Conservation (phyloP, 495 filamentous ascomycete genomes). For the Lophiostoma macrostomum region DNA sequence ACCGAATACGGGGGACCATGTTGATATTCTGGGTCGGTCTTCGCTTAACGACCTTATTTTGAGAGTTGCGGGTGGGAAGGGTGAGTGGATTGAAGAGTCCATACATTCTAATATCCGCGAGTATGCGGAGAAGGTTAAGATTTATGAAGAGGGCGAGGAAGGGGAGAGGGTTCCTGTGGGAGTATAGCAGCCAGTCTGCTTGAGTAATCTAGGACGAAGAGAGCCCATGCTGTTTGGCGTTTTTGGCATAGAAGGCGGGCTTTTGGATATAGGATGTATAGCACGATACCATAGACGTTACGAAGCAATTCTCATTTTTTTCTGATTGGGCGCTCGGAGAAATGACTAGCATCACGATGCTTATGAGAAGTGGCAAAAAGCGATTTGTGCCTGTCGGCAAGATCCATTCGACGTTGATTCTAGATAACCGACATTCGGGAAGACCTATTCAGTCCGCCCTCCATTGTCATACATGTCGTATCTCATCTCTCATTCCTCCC, state of each 20-base stretch:
- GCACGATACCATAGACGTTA: too few relatives aligned
- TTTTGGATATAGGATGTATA: too few relatives aligned
- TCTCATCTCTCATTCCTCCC: not conserved
- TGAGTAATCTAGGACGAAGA: too few relatives aligned
- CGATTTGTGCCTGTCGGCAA: not conserved
- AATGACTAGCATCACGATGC: too few relatives aligned
- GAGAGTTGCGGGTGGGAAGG: slow-evolving; percentile 82
- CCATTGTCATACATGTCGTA: slow-evolving; percentile 8
- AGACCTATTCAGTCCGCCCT: slow-evolving; percentile 8
- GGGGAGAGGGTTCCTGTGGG: not conserved
- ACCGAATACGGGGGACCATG: slow-evolving; percentile 94
- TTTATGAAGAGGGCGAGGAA: slow-evolving; percentile 51
- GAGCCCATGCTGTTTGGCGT: not conserved
- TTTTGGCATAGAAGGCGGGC: not conserved
- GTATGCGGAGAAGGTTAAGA: slow-evolving; percentile 75
- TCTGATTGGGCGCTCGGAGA: too few relatives aligned
- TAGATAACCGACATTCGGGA: slow-evolving; percentile 15
- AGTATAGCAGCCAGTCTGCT: too few relatives aligned
- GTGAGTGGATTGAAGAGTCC: slow-evolving; percentile 72
- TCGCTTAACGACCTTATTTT: slow-evolving; percentile 89
- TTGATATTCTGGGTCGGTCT: slow-evolving; percentile 87
- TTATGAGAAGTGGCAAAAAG: too few relatives aligned
- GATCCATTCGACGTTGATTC: slow-evolving; percentile 6
- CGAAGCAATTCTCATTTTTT: too few relatives aligned
- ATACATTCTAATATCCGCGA: slow-evolving; percentile 75